Evolutionary conservation across 2,329 filamentous ascomycete genomes (phyloP), one percentile per base, ranked within the genome.

Genomic region (Monosporascus sp.): DNA sequence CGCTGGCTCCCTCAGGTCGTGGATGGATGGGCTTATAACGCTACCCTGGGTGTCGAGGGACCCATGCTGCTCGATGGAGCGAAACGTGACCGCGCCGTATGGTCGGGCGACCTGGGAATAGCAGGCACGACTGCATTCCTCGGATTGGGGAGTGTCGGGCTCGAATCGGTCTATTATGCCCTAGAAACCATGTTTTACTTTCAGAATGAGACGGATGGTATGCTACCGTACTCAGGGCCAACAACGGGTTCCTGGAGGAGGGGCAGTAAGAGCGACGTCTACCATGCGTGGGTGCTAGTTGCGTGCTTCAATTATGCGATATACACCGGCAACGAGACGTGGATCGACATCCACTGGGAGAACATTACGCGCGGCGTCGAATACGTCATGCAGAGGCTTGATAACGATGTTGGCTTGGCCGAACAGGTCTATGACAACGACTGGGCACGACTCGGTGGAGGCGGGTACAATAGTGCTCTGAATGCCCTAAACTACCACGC

Each of bases 81-180:
- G 1, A 82, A 82, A 62, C 71, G 79, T 34, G 79, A 82, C 59
- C 70, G 77, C 6, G 68, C 80, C 3, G 76, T 83, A 2, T 83
- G 80, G 78, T 77, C 81, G 2, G 80, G 80, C 3, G 81, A 83
- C 58, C 78, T 83, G 72, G 74, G 76, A 3, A 78, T 82, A 46
- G 74, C 77, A 1, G 72, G 78, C 0, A 78, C 79, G 1, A 72
- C 69, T 7, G 69, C 78, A 1, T 74, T 77, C 17, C 73, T 80
- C 3, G 77, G 76, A 6, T 76, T 76, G 1, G 74, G 76, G 24
- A 75, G 79, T 55, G 72, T 72, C 3, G 62, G 60, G 20, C 63
- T 80, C 3, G 68, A 76, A 39, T 72, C 72, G 41, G 68, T 80
- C 18, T 69, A 71, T 47, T 77, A 77, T 47, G 75, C 74, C 0